Evolutionary conservation across 441 rosid genomes (phyloP), one percentile per base, ranked within the genome.

Genomic region (Gossypium trilobum): DNA sequence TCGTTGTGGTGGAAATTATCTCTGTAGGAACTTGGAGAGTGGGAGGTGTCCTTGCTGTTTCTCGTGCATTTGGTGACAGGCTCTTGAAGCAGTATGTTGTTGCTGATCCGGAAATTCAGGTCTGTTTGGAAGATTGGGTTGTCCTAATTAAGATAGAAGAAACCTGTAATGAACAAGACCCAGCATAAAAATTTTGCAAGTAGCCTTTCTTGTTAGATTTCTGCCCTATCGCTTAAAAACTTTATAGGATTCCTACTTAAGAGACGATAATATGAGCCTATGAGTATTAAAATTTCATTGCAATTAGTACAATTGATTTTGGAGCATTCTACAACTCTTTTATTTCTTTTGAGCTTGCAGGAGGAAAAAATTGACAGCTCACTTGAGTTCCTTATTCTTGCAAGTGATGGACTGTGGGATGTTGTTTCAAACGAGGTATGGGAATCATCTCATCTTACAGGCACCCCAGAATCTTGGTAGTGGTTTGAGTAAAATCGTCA

Each of bases 41-140:
- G 50, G 99, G 96, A 69, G 99, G 99, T 17, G 98, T 95, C 63
- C 97, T 95, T 79, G 99, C 99, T 29, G 97, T 95, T 75, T 95
- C 99, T 75, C 98, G 99, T 69, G 99, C 99, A 73, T 95, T 95
- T 86, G 99, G 99, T 60, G 97, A 95, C 80, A 84, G 91, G 79
- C 89, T 91, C 72, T 81, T 95, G 83, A 95, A 95, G 93, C 97
- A 87, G 79, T 95, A 87, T 73, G 99, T 95, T 78, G 99, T 95
- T 82, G 97, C 99, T 73, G 99, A 95, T 78, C 99, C 99, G 39
- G 99, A 95, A 85, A 92, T 95, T 80, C 97, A 88, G 97, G 99
- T 95, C 73, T 71, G 50, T 9, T 64, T 61, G 57, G 44, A 62
- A 58, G 55, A 5, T 13, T 70, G 20, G 59, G 44, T 22, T 44